A percentile compares a stretch with the other conserved stretches of the same genome.
phyloP scores from a whole-genome alignment of 2,329 filamentous ascomycete genomes.

The Hypomyces perniciosus region DNA sequence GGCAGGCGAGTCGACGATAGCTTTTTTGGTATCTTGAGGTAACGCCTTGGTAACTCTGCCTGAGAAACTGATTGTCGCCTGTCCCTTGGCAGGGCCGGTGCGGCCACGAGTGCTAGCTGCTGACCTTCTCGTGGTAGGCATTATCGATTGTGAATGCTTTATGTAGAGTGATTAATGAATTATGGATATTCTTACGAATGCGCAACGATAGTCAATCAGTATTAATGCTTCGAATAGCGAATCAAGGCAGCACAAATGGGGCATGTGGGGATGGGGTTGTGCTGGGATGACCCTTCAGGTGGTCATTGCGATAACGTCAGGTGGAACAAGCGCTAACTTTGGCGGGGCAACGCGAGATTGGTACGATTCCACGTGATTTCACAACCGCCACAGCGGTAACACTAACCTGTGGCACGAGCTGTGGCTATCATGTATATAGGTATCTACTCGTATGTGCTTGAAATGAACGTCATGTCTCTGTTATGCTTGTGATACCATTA shows the following conservation, averaged over 20 bases:
- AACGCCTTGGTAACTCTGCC: slow-evolving; percentile 50
- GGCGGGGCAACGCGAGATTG: slow-evolving; percentile 51
- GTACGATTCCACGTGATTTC: slow-evolving; percentile 44
- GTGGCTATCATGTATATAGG: neutral
- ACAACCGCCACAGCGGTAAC: no score
- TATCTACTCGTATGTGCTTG: no score
- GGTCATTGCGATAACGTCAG: neutral
- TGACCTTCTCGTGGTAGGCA: slow-evolving; percentile 48
- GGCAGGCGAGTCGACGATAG: slow-evolving; percentile 28
- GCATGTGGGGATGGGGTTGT: slow-evolving; percentile 3
- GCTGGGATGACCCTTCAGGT: neutral
- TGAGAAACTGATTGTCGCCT: slow-evolving; percentile 54
- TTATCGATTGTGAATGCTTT: slow-evolving; percentile 21
- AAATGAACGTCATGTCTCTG: no score
- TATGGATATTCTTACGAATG: neutral
- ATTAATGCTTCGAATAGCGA: neutral
- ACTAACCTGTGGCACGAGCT: no score
- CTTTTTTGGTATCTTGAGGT: slow-evolving; percentile 42
- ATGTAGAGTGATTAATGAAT: neutral
- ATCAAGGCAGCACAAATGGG: neutral
- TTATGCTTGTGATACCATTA: no score
- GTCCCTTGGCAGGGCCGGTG: slow-evolving; percentile 36
- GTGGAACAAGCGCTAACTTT: slow-evolving; percentile 25
- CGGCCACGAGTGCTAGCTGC: slow-evolving; percentile 32
- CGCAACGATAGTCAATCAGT: neutral